These are phyloP conservation scores for Aspergillus panamensis DNA, from an alignment of 495 filamentous ascomycete species.

Conservation along the genomic window DNA sequence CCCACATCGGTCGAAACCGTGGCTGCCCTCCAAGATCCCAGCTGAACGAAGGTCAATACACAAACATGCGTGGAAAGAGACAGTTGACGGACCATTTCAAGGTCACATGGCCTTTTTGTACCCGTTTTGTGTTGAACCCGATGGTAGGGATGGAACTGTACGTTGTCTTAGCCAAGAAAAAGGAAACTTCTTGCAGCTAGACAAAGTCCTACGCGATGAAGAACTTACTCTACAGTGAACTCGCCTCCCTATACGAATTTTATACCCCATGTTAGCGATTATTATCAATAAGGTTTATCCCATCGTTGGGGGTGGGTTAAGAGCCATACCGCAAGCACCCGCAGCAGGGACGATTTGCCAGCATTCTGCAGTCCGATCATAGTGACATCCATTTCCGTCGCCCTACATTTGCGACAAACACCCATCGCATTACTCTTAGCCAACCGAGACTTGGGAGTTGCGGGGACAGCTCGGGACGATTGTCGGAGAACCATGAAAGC, in stretches of 20 bases:
- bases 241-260: conserved; percentile 72
- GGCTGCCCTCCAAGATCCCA: conserved; percentile 98
- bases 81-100: conserved; percentile 74
- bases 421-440: conserved; percentile 24
- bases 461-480: conserved; percentile 39
- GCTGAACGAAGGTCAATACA: conserved; percentile 40
- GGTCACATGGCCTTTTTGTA: conserved; percentile 97
- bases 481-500: conserved; percentile 18
- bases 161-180: conserved; percentile 37
- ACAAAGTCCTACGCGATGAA: conserved; percentile 15
- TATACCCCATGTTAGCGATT: conserved; percentile 25
- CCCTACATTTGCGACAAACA: conserved; percentile 53
- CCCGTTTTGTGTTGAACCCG: conserved; percentile 98
- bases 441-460: conserved; percentile 24
- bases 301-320: not conserved
- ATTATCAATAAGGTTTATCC: not conserved
- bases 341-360: conserved; percentile 91
- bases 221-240: conserved; percentile 96
- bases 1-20: conserved; percentile 98
- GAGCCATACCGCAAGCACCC: conserved; percentile 83
- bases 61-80: not conserved
- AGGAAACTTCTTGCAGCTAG: not conserved
- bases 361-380: conserved; percentile 99
- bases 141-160: conserved; percentile 95
- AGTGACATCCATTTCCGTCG: conserved; percentile 98